A percentile compares a stretch with the other conserved stretches of the same genome.
Conservation (phyloP, 2,329 filamentous ascomycete species). For the Pyrenochaeta sp. region DNA sequence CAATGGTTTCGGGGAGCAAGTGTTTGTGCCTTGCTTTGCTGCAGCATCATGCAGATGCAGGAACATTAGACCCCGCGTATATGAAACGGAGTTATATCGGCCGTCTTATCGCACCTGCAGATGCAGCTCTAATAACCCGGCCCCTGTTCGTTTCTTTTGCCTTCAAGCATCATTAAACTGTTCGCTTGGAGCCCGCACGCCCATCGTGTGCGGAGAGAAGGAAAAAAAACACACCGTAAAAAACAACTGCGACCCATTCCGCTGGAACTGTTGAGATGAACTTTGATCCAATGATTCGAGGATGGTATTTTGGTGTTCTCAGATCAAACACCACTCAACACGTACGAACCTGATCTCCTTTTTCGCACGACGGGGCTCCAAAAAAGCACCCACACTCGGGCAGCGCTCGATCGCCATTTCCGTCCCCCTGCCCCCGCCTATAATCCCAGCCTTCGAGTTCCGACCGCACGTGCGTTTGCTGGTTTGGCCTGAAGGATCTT, state of each 20-base stretch:
- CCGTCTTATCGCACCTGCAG: neutral
- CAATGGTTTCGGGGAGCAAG: neutral
- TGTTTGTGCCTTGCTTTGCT: neutral
- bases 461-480: conserved; percentile 3
- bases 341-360: neutral
- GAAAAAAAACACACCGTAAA: neutral
- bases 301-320: neutral
- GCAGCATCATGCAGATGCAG: neutral
- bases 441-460: neutral
- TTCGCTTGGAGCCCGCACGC: neutral
- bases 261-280: neutral
- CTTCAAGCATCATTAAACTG: neutral
- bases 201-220: neutral
- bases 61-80: neutral
- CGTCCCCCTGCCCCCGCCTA: neutral
- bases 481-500: neutral
- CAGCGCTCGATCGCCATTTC: neutral
- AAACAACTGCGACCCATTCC: neutral
- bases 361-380: neutral
- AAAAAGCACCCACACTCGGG: neutral
- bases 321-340: neutral
- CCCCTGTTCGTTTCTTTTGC: neutral
- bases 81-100: neutral
- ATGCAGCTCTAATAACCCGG: neutral
- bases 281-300: neutral